Evolutionary conservation across 2,329 filamentous ascomycete genomes (phyloP), one percentile per base, ranked within the genome.

Genomic region (Cercospora sp.): DNA sequence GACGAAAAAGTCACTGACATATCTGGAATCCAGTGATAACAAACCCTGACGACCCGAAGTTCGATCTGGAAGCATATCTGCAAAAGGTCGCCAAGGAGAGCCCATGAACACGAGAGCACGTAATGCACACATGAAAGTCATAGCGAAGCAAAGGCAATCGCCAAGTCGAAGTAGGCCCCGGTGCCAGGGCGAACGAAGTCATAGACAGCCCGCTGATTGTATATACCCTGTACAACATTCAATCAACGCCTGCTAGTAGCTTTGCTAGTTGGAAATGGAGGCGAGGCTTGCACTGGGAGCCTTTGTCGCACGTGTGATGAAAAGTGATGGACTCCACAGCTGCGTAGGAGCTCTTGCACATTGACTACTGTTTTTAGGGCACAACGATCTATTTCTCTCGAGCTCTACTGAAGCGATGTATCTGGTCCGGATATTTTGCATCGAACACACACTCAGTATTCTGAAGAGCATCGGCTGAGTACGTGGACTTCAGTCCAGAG

Each of bases 31-130:
- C 77, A 92, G 89, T 90, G 73, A 87, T 90, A 80, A 85, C 88
- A 79, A 90, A 98, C 83, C 90, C 90, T 69, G 88, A 90, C 78
- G 89, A 95, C 84, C 89, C 93, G 78, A 92, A 93, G 78, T 98
- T 98, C 84, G 94, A 99, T 80, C 86, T 98, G 75, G 94, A 98
- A 85, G 89, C 91, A 75, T 92, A 88, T 81, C 83, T 97, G 80
- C 87, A 88, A 51, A 71, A 76, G 77, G 85, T 87, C 75, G 82
- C 93, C 75, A 80, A 81, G 63, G 82, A 80, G 61, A 83, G 84
- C 68, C 73, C 77, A 63, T 77, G 74, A 62, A 69, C 10, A 36
- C 28, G 16, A 63, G 28, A 36, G 55, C 36, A 59, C n/a, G 31
- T 36, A 36, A 59, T 36, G 55, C 55, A 36, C 28, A 36, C 55